A percentile compares a stretch with the other conserved stretches of the same genome.
phyloP scores from a whole-genome alignment of 768 basidiomycete genomes.

The Suillus alpinus region DNA sequence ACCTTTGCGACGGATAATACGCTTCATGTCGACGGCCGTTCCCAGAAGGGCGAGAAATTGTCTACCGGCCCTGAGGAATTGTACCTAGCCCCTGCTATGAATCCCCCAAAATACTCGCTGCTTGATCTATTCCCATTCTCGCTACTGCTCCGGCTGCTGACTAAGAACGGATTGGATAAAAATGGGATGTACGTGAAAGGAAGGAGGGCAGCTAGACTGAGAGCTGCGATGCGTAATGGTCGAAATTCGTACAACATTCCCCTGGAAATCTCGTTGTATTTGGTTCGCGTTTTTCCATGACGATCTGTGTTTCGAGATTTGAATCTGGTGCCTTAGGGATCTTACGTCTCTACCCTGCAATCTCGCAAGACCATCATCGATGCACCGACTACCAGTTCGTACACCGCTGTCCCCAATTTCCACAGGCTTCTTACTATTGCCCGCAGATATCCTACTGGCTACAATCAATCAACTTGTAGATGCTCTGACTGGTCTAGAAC shows the following conservation, averaged over 20 bases:
- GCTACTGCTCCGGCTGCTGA: conserved; percentile 45
- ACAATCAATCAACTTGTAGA: conserved; percentile 59
- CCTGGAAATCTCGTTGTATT: conserved; percentile 65
- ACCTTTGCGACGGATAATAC: conserved; percentile 9
- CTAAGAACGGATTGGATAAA: conserved; percentile 41
- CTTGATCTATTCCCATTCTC: conserved; percentile 74
- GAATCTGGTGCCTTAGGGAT: conserved; percentile 44
- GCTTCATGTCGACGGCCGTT: conserved; percentile 7
- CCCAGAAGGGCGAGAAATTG: conserved; percentile 4
- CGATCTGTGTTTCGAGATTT: background rate
- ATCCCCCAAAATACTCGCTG: conserved; percentile 57
- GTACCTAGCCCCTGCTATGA: conserved; percentile 48
- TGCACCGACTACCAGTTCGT: conserved; percentile 58
- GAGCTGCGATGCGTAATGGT: conserved; percentile 48
- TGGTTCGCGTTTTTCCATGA: conserved; percentile 37
- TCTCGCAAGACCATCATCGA: conserved; percentile 51
- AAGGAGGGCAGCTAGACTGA: conserved; percentile 55
- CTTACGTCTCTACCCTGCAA: conserved; percentile 63
- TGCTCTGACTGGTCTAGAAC: conserved; percentile 64
- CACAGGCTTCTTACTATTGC: background rate
- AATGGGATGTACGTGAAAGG: conserved; percentile 39
- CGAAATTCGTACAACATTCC: conserved; percentile 57
- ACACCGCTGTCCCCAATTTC: conserved; percentile 4
- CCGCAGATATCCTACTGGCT: conserved; percentile 43
- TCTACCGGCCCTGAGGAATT: conserved; percentile 36